Conservation (phyloP, 371 early-diverging fungal species). For the Dentiscutata heterogama region DNA sequence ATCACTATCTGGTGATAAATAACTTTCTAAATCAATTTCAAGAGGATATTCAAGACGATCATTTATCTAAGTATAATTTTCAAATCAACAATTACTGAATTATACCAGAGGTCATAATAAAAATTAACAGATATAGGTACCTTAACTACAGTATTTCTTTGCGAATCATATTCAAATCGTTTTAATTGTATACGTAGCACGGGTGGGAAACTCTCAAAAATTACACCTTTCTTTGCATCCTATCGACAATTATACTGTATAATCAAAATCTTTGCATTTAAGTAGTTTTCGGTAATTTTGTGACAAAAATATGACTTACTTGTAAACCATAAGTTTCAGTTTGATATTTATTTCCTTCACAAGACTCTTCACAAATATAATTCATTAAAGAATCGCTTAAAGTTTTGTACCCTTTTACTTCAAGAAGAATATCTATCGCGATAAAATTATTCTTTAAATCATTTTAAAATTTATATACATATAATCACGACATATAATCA, state of each 20-base stretch:
- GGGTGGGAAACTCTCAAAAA: slow-evolving; percentile 95
- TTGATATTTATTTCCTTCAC: slow-evolving; percentile 97
- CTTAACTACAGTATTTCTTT: slow-evolving; percentile 93
- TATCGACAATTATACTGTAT: slow-evolving; percentile 35
- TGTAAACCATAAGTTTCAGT: slow-evolving; percentile 98
- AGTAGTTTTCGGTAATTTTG: too few species aligned
- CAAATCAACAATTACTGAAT: too few species aligned
- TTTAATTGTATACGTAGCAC: slow-evolving; percentile 98
- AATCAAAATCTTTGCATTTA: not conserved
- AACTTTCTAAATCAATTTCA: slow-evolving; percentile 92
- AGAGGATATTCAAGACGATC: slow-evolving; percentile 97
- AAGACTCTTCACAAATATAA: slow-evolving; percentile 89
- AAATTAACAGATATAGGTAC: slow-evolving; percentile 55
- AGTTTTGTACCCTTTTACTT: slow-evolving; percentile 93
- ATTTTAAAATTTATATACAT: not conserved
- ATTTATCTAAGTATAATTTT: slow-evolving; percentile 75
- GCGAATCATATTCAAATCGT: slow-evolving; percentile 97
- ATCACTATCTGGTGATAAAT: slow-evolving; percentile 75
- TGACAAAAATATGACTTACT: slow-evolving; percentile 35
- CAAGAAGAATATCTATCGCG: slow-evolving; percentile 87
- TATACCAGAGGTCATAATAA: not conserved
- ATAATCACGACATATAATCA: too few species aligned
- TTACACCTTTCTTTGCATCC: slow-evolving; percentile 97
- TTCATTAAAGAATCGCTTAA: slow-evolving; percentile 93
- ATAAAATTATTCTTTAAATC: slow-evolving; percentile 10